phyloP scores from a whole-genome alignment of 495 filamentous ascomycete species.

The Neurospora sp. region DNA sequence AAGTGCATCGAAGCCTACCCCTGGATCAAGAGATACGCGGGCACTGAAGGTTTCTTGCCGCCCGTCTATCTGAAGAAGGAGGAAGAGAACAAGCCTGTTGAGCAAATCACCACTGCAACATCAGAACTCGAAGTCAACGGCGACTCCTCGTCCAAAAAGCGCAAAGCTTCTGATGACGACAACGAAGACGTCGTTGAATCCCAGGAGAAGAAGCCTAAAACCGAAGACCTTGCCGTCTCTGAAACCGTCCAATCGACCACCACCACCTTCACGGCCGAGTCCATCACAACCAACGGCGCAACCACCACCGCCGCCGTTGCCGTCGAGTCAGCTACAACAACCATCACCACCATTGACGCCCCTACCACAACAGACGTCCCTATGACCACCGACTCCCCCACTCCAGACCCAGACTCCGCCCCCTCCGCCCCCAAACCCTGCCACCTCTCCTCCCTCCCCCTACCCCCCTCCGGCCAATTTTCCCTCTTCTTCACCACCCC shows the following conservation, averaged over 20 bases:
- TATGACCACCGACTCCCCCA: no score
- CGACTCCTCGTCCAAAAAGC: conserved; percentile 50
- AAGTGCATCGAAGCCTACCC: conserved; percentile 82
- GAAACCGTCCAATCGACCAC: neutral
- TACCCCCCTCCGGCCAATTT: conserved; percentile 44
- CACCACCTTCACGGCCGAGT: neutral
- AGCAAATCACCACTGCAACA: neutral
- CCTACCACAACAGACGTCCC: neutral
- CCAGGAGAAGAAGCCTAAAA: conserved; percentile 52
- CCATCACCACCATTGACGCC: neutral
- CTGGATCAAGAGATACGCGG: conserved; percentile 91
- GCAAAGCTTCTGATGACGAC: conserved; percentile 59
- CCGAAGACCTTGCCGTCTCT: conserved; percentile 15
- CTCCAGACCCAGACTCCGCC: neutral
- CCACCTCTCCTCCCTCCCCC: conserved; percentile 41
- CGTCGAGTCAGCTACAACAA: neutral
- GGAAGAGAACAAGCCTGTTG: conserved; percentile 3
- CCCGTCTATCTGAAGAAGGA: conserved; percentile 43
- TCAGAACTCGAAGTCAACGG: conserved; percentile 1
- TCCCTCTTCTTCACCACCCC: conserved; percentile 69
- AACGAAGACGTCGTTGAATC: conserved; percentile 21
- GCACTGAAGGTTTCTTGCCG: conserved; percentile 67
- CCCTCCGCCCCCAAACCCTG: conserved; percentile 15
- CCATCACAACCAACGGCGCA: neutral
- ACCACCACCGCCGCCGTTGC: neutral